These are phyloP conservation scores for Auricularia heimuer DNA, from an alignment of 768 basidiomycete genomes.

Conservation along the genomic window DNA sequence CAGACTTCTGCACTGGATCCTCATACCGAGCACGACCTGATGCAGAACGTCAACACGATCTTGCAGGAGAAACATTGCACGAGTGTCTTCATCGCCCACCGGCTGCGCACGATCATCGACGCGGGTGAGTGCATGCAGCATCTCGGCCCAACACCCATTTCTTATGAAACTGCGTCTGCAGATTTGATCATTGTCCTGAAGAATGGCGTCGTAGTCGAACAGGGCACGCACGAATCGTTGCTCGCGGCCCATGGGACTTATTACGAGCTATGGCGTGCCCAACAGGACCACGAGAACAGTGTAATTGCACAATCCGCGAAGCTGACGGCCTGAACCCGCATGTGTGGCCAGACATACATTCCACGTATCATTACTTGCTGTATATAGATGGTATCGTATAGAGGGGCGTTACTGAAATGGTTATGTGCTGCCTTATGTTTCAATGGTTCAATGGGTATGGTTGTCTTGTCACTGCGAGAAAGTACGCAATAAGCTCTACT, in stretches of 20 bases:
- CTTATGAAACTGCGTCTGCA: conserved; percentile 17
- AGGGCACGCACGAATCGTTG: conserved; percentile 87
- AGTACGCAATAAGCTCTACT: too few species aligned
- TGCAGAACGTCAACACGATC: conserved; percentile 82
- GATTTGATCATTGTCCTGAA: conserved; percentile 90
- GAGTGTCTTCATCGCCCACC: conserved; percentile 94
- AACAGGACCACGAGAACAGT: conserved; percentile 22
- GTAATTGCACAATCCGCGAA: background rate
- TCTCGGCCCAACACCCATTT: background rate
- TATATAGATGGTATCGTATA: too few species aligned
- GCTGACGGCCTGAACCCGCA: background rate
- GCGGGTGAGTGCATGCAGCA: conserved; percentile 43
- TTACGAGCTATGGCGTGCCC: conserved; percentile 73
- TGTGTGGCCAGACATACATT: too few species aligned
- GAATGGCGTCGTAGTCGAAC: conserved; percentile 84
- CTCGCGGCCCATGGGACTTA: conserved; percentile 63
- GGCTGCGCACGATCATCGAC: conserved; percentile 82
- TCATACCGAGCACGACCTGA: conserved; percentile 88
- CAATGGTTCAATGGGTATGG: too few species aligned
- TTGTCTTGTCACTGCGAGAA: too few species aligned
- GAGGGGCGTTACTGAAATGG: too few species aligned
- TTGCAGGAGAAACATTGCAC: conserved; percentile 74
- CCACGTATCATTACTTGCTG: too few species aligned
- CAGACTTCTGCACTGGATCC: conserved; percentile 95
- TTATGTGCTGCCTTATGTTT: too few species aligned